These are phyloP conservation scores for Solanum hybrid DNA, from an alignment of 305 asterid species.

Conservation along the genomic window DNA sequence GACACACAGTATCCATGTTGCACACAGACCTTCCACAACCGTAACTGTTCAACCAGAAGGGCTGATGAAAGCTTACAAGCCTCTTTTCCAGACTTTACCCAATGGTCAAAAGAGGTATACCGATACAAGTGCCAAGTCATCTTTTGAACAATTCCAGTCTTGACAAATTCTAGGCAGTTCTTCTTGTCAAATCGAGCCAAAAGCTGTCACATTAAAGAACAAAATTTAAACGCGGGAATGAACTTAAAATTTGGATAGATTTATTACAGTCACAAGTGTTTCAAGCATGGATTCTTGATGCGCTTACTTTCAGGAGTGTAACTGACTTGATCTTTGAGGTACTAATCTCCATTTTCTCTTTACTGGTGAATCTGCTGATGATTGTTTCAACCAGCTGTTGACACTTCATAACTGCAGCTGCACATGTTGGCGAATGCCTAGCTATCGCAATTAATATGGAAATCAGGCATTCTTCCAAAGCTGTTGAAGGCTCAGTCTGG, in stretches of 20 bases:
- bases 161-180: conserved; percentile 47
- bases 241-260: neutral
- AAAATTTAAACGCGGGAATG: neutral
- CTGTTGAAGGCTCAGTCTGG: conserved; percentile 60
- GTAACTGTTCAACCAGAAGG: conserved; percentile 79
- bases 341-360: conserved; percentile 43
- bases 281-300: neutral
- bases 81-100: conserved; percentile 65
- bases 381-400: conserved; percentile 67
- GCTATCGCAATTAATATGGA: conserved; percentile 76
- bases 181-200: conserved; percentile 59
- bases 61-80: conserved; percentile 66
- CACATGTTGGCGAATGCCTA: conserved; percentile 90
- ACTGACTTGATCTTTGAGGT: conserved; percentile 71
- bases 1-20: conserved; percentile 56
- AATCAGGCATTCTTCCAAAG: conserved; percentile 72
- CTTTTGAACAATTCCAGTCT: conserved; percentile 55
- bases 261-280: neutral
- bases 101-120: conserved; percentile 52
- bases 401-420: conserved; percentile 63
- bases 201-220: conserved; percentile 44
- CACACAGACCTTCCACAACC: conserved; percentile 73
- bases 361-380: conserved; percentile 49
- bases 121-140: conserved; percentile 80
- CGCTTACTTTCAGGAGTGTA: conserved; percentile 65